Evolutionary conservation across 495 filamentous ascomycete genomes (phyloP).

Genomic region (Penicillium crystallinum): DNA sequence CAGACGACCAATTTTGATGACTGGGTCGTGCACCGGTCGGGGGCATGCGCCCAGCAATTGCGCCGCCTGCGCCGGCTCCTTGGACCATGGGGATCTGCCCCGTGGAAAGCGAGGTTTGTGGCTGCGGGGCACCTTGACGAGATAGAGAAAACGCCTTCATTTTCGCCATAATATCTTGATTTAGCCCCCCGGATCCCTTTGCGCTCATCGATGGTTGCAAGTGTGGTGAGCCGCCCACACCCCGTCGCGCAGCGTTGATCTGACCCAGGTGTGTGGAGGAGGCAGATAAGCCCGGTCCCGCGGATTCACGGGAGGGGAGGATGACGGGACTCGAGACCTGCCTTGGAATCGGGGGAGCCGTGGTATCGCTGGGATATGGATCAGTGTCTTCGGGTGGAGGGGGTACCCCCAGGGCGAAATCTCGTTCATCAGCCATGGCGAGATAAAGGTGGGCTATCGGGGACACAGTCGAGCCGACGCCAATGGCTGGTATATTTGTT

Average conservation of each 20-base stretch:
- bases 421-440: constrained; percentile 15
- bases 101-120: constrained; percentile 32
- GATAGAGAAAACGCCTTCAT: constrained; percentile 72
- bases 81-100: constrained; percentile 30
- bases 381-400: constrained; percentile 22
- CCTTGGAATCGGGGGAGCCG: not conserved
- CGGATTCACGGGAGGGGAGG: constrained; percentile 24
- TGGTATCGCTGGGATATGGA: constrained; percentile 11
- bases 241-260: constrained; percentile 70
- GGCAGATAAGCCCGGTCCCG: constrained; percentile 52
- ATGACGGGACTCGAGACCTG: constrained; percentile 24
- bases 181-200: constrained; percentile 51
- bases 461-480: constrained; percentile 17
- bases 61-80: constrained; percentile 24
- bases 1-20: constrained; percentile 47
- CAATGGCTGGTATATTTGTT: constrained; percentile 22
- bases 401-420: constrained; percentile 14
- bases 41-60: constrained; percentile 37
- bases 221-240: constrained; percentile 39
- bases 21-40: constrained; percentile 30
- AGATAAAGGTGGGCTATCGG: constrained; percentile 6
- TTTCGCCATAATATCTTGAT: constrained; percentile 76
- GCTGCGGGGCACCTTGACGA: constrained; percentile 48
- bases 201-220: constrained; percentile 51
- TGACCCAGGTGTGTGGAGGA: constrained; percentile 79